These are phyloP conservation scores for Articulospora tetracladia DNA, from an alignment of 495 filamentous ascomycete species.

Conservation along the genomic window DNA sequence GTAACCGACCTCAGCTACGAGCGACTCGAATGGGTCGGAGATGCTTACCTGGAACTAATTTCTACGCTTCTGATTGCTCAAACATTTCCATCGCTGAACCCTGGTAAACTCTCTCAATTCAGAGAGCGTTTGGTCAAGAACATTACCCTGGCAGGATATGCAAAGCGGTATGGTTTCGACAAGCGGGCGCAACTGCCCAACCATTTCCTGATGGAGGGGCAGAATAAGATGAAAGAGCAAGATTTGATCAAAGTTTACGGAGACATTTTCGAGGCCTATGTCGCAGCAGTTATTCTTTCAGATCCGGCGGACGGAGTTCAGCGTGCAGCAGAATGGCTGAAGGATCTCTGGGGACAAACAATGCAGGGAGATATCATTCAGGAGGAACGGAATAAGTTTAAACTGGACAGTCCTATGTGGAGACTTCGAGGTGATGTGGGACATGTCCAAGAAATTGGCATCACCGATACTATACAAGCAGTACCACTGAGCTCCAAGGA, in stretches of 20 bases:
- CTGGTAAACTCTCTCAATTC: slow-evolving; percentile 60
- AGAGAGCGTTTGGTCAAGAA: slow-evolving; percentile 75
- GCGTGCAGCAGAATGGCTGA: slow-evolving; percentile 63
- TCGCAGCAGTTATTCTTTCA: slow-evolving; percentile 70
- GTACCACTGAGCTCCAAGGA: slow-evolving; percentile 42
- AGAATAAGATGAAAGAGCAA: slow-evolving; percentile 31
- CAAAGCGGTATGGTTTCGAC: slow-evolving; percentile 64
- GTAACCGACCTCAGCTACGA: slow-evolving; percentile 52
- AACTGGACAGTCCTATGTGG: slow-evolving; percentile 22
- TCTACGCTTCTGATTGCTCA: slow-evolving; percentile 60
- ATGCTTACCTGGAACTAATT: slow-evolving; percentile 69
- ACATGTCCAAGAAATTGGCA: slow-evolving; percentile 34
- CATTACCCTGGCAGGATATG: slow-evolving; percentile 60
- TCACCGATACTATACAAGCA: background rate
- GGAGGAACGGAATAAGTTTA: slow-evolving; percentile 26
- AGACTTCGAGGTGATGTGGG: slow-evolving; percentile 10
- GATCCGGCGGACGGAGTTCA: slow-evolving; percentile 55
- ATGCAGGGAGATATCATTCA: slow-evolving; percentile 38
- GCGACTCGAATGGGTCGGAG: slow-evolving; percentile 70
- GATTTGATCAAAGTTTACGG: slow-evolving; percentile 64
- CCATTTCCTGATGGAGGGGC: background rate
- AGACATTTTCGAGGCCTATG: slow-evolving; percentile 87
- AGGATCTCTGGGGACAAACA: slow-evolving; percentile 56
- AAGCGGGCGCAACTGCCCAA: slow-evolving; percentile 46
- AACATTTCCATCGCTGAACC: slow-evolving; percentile 52